Conservation (phyloP, 768 basidiomycete species). For the Boletus rubescentipes region DNA sequence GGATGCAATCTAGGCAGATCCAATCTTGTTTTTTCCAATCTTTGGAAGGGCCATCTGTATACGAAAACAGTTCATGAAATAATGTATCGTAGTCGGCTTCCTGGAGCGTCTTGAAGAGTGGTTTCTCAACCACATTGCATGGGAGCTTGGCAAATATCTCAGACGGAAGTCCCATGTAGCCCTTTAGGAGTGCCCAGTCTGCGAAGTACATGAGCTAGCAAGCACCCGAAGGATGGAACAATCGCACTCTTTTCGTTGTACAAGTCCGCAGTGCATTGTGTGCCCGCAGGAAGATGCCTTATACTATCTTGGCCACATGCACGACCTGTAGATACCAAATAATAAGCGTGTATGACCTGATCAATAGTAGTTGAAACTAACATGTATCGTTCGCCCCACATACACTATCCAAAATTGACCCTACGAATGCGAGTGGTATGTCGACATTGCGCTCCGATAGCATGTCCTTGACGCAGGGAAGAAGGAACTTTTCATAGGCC, state of each 20-base stretch:
- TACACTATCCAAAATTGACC: conserved; percentile 17
- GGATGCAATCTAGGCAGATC: conserved; percentile 5
- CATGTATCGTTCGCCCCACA: conserved; percentile 6
- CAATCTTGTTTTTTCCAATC: conserved; percentile 11
- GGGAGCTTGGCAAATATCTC: conserved; percentile 1
- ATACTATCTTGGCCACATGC: background rate
- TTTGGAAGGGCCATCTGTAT: conserved; percentile 1
- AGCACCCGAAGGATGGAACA: background rate
- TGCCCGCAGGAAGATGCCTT: background rate
- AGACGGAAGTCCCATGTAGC: background rate
- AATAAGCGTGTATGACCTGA: background rate
- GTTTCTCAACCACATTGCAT: conserved; percentile 1
- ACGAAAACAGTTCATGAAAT: conserved; percentile 7
- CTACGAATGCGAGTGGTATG: conserved; percentile 2
- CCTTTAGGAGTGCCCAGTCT: conserved; percentile 16
- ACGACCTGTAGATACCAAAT: conserved; percentile 4
- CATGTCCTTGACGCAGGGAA: background rate
- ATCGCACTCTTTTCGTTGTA: conserved; percentile 16
- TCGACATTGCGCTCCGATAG: conserved; percentile 6
- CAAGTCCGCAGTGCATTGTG: conserved; percentile 1
- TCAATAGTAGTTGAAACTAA: background rate
- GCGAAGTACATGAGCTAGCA: background rate
- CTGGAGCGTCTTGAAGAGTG: conserved; percentile 4
- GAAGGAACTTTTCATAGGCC: conserved; percentile 3
- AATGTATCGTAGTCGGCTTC: conserved; percentile 5